These are phyloP conservation scores for Sugiyamaella pinicola DNA, from an alignment of 1,139 yeast species.

Conservation along the genomic window DNA sequence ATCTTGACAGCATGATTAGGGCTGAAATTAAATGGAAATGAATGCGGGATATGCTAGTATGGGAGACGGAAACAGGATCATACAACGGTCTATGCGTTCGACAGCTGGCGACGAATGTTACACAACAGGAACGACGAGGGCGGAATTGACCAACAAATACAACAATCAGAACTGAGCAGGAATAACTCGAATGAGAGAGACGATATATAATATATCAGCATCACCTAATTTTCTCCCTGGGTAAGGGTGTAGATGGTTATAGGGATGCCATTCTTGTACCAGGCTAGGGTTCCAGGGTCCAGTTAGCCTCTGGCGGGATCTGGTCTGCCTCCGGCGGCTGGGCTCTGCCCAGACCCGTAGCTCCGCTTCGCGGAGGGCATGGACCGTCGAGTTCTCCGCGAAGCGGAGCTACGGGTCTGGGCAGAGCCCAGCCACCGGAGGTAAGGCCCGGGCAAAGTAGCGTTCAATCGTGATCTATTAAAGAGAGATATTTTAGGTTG, in stretches of 20 bases:
- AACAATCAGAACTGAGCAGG: too few species aligned
- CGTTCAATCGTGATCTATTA: slow-evolving; percentile 8
- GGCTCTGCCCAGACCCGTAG: too few species aligned
- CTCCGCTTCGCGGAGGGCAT: too few species aligned
- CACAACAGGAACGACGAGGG: too few species aligned
- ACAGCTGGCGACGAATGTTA: not conserved
- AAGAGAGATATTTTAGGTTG: not conserved
- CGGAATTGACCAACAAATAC: too few species aligned
- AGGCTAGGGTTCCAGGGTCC: too few species aligned
- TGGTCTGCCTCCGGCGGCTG: too few species aligned
- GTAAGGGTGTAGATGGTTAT: slow-evolving; percentile 2
- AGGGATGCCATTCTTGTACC: not conserved
- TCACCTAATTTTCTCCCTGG: slow-evolving; percentile 11
- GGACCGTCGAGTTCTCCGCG: not conserved
- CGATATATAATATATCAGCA: not conserved
- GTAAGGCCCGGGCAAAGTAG: not conserved
- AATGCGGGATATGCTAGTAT: not conserved
- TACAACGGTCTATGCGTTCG: not conserved
- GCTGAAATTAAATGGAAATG: not conserved
- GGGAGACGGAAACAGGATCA: not conserved
- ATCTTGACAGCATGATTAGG: slow-evolving; percentile 5
- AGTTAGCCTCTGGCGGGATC: too few species aligned
- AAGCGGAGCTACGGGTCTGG: slow-evolving; percentile 16
- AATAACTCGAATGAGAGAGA: too few species aligned
- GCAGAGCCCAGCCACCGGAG: slow-evolving; percentile 18